Percentiles rank a stretch among this genome's conserved stretches.
These are phyloP conservation scores for Ulmus americana DNA, from an alignment of 331 rosid genomes.

Conservation along the genomic window DNA sequence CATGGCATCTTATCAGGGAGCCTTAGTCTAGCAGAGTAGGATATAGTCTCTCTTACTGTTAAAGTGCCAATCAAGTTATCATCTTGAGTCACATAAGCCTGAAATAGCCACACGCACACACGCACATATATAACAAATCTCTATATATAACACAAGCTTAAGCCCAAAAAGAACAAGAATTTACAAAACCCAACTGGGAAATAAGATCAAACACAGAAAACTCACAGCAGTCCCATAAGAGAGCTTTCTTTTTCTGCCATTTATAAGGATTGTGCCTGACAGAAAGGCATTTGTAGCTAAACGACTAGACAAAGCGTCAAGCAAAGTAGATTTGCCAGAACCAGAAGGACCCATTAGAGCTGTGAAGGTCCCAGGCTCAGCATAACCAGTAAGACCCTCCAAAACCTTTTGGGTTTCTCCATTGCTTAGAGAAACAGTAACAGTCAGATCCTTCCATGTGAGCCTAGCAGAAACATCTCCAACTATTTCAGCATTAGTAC, in stretches of 20 bases:
- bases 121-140: background rate
- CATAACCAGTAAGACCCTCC: constrained; percentile 75
- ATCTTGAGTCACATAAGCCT: constrained; percentile 99
- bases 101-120: constrained; percentile 1
- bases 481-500: constrained; percentile 40
- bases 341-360: constrained; percentile 99
- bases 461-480: constrained; percentile 91
- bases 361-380: constrained; percentile 87
- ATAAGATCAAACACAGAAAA: background rate
- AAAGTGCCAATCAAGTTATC: constrained; percentile 89
- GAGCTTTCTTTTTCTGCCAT: constrained; percentile 87
- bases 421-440: constrained; percentile 64
- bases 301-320: constrained; percentile 92
- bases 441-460: constrained; percentile 96
- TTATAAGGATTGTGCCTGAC: constrained; percentile 73
- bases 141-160: background rate
- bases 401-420: constrained; percentile 83
- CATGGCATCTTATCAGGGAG: constrained; percentile 70
- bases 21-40: constrained; percentile 68
- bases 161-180: background rate
- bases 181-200: too few relatives aligned
- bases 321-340: constrained; percentile 88
- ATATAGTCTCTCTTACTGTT: constrained; percentile 77
- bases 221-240: constrained; percentile 93
- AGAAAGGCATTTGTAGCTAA: constrained; percentile 82